phyloP scores from a whole-genome alignment of 305 asterid species.

The Fraxinus dipetala region DNA sequence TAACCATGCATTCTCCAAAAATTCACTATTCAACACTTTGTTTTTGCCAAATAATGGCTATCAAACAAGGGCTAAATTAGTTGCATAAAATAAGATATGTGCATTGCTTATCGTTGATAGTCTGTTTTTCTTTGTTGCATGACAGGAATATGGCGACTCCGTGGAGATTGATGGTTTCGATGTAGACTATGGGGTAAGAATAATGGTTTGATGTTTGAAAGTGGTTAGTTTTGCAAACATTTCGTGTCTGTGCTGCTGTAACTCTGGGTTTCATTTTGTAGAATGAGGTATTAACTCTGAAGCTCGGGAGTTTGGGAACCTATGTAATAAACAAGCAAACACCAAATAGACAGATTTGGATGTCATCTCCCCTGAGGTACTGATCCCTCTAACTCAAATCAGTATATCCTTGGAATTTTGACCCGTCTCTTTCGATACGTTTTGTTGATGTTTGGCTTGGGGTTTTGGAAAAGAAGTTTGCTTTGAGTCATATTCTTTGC shows the following conservation, averaged over 20 bases:
- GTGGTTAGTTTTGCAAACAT: neutral
- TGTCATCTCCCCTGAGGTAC: constrained; percentile 97
- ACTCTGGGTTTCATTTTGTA: constrained; percentile 30
- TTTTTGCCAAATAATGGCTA: no score
- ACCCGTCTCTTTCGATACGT: neutral
- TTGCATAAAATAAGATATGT: neutral
- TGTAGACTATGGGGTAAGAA: constrained; percentile 87
- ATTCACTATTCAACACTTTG: no score
- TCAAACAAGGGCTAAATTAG: neutral
- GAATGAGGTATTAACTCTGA: constrained; percentile 91
- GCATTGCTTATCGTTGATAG: neutral
- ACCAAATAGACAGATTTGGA: constrained; percentile 95
- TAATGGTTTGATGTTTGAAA: constrained; percentile 5
- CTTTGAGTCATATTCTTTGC: neutral
- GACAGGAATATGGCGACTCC: constrained; percentile 92
- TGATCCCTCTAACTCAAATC: constrained; percentile 18
- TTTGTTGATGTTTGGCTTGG: neutral
- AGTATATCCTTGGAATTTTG: neutral
- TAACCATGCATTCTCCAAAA: no score
- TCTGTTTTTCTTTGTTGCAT: constrained; percentile 5
- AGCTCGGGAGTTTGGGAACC: constrained; percentile 83
- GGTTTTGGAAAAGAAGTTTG: neutral
- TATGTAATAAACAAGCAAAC: constrained; percentile 96
- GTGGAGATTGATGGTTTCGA: constrained; percentile 82
- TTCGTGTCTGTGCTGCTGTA: constrained; percentile 5